Percentiles rank a stretch among this genome's conserved stretches.
Conservation (phyloP, 257 asterid genomes). For the Fraxinus anomala region DNA sequence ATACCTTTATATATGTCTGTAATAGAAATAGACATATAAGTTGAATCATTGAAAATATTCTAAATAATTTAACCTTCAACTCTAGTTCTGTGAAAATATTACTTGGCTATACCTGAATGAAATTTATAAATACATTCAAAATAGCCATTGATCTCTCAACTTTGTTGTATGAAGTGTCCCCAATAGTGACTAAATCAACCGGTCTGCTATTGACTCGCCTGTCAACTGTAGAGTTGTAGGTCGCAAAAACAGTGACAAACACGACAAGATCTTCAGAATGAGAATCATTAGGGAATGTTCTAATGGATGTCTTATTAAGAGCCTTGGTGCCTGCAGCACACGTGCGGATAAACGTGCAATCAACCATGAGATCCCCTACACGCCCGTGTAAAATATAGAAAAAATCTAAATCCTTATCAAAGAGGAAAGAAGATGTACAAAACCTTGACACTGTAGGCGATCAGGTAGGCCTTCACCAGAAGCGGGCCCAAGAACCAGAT, state of each 20-base stretch:
- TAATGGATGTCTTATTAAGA: conserved; percentile 57
- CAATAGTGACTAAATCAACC: conserved; percentile 63
- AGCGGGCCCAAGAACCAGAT: conserved; percentile 80
- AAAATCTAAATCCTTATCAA: not conserved
- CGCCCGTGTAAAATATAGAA: not conserved
- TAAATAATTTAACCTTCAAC: not conserved
- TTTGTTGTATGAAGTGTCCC: conserved; percentile 68
- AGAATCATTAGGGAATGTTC: conserved; percentile 24
- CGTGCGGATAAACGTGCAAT: not conserved
- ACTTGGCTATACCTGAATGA: conserved; percentile 72
- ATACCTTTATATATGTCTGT: not conserved
- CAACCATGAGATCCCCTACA: not conserved
- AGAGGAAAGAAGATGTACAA: conserved; percentile 4
- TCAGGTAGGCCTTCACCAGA: conserved; percentile 79
- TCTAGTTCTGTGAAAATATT: not conserved
- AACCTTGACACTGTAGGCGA: conserved; percentile 92
- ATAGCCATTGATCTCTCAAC: conserved; percentile 83
- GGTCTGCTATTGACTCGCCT: conserved; percentile 36
- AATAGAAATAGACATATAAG: conserved; percentile 1
- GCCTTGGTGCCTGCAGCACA: conserved; percentile 63
- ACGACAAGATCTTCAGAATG: conserved; percentile 45
- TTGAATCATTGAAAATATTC: not conserved
- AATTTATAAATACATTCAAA: conserved; percentile 72
- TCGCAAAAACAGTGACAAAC: conserved; percentile 77
- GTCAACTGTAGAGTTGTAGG: conserved; percentile 57